These are phyloP conservation scores for Zopfia rhizophila DNA, from an alignment of 2,329 filamentous ascomycete species.

Conservation along the genomic window DNA sequence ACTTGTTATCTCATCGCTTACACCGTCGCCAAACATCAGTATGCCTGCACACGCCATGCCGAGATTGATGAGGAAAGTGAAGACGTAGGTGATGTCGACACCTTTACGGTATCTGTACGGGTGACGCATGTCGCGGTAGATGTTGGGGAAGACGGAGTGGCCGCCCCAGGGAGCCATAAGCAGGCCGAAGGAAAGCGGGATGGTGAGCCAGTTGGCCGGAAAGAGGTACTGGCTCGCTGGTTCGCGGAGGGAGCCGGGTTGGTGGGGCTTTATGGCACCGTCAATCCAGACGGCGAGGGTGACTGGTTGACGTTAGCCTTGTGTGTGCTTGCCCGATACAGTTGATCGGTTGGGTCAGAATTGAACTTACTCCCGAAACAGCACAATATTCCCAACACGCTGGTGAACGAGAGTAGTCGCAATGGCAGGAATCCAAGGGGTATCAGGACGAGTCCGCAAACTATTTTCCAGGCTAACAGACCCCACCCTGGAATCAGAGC, in stretches of 20 bases:
- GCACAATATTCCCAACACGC: constrained; percentile 89
- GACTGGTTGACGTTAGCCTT: constrained; percentile 65
- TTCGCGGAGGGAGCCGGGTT: constrained; percentile 83
- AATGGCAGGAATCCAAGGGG: constrained; percentile 88
- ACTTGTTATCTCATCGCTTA: constrained; percentile 87
- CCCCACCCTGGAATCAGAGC: constrained; percentile 78
- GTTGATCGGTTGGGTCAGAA: background rate
- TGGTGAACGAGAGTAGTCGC: constrained; percentile 86
- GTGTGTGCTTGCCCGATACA: background rate
- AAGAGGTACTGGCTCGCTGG: constrained; percentile 84
- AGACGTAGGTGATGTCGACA: constrained; percentile 82
- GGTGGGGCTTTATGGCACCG: constrained; percentile 81
- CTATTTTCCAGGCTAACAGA: constrained; percentile 81
- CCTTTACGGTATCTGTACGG: constrained; percentile 82
- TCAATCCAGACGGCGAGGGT: constrained; percentile 85
- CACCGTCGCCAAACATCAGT: constrained; percentile 94
- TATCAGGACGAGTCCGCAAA: constrained; percentile 81
- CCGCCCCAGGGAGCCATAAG: constrained; percentile 85
- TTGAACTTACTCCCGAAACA: constrained; percentile 81
- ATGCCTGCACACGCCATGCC: constrained; percentile 85
- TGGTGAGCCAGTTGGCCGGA: constrained; percentile 84
- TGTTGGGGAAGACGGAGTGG: constrained; percentile 84
- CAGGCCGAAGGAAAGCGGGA: constrained; percentile 89
- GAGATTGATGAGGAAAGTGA: constrained; percentile 85
- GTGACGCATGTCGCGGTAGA: constrained; percentile 81